Base-by-base conservation (phyloP, 2,329 filamentous ascomycete genomes). In the Trichoderma sp. region DNA sequence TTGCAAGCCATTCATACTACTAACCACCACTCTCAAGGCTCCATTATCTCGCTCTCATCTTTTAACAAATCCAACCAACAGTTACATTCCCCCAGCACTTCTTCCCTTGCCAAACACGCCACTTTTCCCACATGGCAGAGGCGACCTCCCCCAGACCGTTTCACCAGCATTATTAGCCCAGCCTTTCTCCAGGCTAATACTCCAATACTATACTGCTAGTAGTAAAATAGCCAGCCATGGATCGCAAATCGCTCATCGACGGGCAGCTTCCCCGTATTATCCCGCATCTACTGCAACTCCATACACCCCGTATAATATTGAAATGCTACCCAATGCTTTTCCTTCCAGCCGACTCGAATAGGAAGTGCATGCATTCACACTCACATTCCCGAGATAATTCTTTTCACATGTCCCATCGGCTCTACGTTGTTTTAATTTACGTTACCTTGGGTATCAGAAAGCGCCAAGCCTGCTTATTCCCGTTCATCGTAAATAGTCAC, bases 131-230 rank as follows among this genome's bases (percentile, higher is more conserved):
- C 30, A 55, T 49, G 39, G 54, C 63, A 49, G 46, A 66, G 16
- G 26, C n/a, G 13, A 46, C 18, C 32, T 51, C 21, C 61, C 55
- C 30, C 30, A 58, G 43, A 55, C 30, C 52, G 37, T 66, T 49
- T 66, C 63, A 58, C 63, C 26, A 56, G 24, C 63, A 58, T 26
- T 49, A 49, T 13, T 49, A 58, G 61, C 51, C 52, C 46, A 49
- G 46, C n/a, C 46, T 21, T 21, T 7, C 5, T n/a, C 52, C 30
- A 26, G 28, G 18, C 52, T 56, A 56, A 18, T 5, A 43, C n/a
- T 16, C 14, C 18, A 43, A n/a, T 43, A n/a, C n/a, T n/a, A 18
- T 18, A 43, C 3, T 37, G n/a, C n/a, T n/a, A n/a, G n/a, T n/a
- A n/a, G n/a, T n/a, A n/a, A n/a, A n/a, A 3, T 26, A 43, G 8